Evolutionary conservation across 805 yeast genomes (phyloP), one percentile per base, ranked within the genome.

Genomic region (Yarrowia sp.): DNA sequence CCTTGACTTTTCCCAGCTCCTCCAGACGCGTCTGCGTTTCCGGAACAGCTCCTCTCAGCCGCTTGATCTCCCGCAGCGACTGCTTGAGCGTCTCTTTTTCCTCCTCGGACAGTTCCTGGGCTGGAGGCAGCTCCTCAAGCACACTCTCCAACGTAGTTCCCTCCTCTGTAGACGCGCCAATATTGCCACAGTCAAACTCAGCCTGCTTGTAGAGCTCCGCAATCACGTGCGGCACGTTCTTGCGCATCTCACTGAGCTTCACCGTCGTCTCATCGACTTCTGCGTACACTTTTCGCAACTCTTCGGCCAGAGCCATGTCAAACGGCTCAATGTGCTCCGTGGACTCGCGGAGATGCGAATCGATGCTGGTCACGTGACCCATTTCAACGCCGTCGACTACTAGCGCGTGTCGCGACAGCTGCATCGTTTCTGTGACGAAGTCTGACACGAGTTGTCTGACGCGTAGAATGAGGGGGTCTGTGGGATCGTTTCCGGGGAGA

Each of bases 231-330:
- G 72, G 72, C 14, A 62, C 58, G 2, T 8, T 33, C 55, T 82
- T 76, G 55, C 94, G 74, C 61, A 85, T 71, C 21, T 76, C 75
- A 0, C 89, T 80, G 16, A 86, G 80, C 62, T 77, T 79, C 1
- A 83, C 79, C 0, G 90, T 83, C 64, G 81, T 82, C 51, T 78
- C 80, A 65, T 89, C 96, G 63, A 88, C 85, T 36, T 80, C 77
- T 53, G 78, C 78, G 65, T 87, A 81, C 53, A 82, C 67, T 53
- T 78, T 76, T 49, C 93, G 76, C 27, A 88, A 79, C 62, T 77
- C 71, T 63, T 81, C 84, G 70, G 87, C 86, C 63, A 87, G 72
- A 18, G 80, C 84, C 38, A 80, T 73, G 68, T 89, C 93, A 71
- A 86, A 87, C 0, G 92, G 90, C 69, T 86, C 94, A 8, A 84